phyloP scores from a whole-genome alignment of 345 rosid genomes.

The Cochlearia excelsa region DNA sequence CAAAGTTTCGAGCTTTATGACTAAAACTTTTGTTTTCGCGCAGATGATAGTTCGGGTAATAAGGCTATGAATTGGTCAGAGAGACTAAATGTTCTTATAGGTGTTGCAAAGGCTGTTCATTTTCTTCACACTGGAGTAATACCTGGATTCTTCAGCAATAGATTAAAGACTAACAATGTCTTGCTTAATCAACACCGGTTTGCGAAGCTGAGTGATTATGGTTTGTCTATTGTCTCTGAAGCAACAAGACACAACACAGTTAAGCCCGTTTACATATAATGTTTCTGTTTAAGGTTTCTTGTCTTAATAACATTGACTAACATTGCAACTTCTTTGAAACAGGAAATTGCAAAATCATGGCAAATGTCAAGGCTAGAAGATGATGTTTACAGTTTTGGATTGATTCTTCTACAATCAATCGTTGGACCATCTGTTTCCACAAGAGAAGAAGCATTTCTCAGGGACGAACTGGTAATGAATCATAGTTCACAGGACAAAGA shows the following conservation, averaged over 20 bases:
- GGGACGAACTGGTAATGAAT: conserved; percentile 64
- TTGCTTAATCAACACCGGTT: conserved; percentile 59
- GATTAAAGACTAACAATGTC: conserved; percentile 59
- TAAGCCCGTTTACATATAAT: conserved; percentile 23
- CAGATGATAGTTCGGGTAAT: conserved; percentile 56
- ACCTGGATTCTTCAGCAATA: conserved; percentile 74
- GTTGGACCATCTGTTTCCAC: conserved; percentile 75
- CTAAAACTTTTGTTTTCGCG: conserved; percentile 10
- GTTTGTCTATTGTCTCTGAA: conserved; percentile 65
- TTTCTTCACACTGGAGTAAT: conserved; percentile 82
- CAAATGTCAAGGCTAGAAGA: conserved; percentile 62
- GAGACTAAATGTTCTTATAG: conserved; percentile 53
- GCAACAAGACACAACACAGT: conserved; percentile 42
- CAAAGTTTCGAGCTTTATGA: neutral
- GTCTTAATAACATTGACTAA: neutral
- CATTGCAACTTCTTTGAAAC: neutral
- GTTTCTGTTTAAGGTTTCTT: conserved; percentile 10
- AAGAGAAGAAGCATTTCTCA: conserved; percentile 81
- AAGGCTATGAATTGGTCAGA: conserved; percentile 60
- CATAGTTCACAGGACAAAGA: too few species aligned
- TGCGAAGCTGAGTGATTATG: conserved; percentile 77
- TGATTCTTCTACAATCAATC: conserved; percentile 84
- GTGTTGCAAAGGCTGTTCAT: conserved; percentile 70
- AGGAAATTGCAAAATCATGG: conserved; percentile 53
- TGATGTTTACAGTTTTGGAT: conserved; percentile 92